Evolutionary conservation across 2,329 filamentous ascomycete species (phyloP), one percentile per base, ranked within the genome.

Genomic region (Alternaria sp.): DNA sequence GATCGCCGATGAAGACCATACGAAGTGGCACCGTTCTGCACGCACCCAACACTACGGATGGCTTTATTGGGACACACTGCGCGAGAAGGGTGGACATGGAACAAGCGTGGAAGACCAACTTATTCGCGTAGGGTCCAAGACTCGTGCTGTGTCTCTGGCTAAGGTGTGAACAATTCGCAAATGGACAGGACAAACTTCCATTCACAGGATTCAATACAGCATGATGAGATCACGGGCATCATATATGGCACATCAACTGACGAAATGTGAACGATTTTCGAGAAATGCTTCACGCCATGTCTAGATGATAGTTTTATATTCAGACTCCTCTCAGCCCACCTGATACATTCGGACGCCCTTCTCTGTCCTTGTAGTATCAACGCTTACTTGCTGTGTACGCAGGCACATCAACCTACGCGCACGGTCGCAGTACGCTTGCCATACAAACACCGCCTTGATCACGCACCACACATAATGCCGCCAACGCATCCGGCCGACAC

Each of bases 391-490:
- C 20, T 18, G n/a, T 14, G 33, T 51, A 14, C 18, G 47, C 47
- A 20, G n/a, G 25, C 26, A 50, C 26, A 26, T 26, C 21, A 56
- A 14, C 20, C 5, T 25, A 9, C 45, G 51, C 21, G 20, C 54
- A 6, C 46, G 46, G 7, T 23, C 21, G 45, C 37, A 51, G 37
- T 61, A 61, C 11, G 55, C 60, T 41, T 62, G 55, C 26, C 56
- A 55, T 0, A 55, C 43, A 21, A 60, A 25, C 45, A 63, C 14
- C 10, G 37, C 57, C 12, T 55, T 55, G 28, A 55, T 12, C 7
- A 63, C 33, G 23, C 50, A 50, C 50, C 25, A 26, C 10, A 63
- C 30, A 12, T 60, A 33, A 10, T 45, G 30, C 33, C 33, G 15
- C 45, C 56, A 60, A 26, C 20, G 46, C 1, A 9, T 26, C n/a